Evolutionary conservation across 2,329 filamentous ascomycete genomes (phyloP).

Genomic region (Pochonia chlamydosporia): DNA sequence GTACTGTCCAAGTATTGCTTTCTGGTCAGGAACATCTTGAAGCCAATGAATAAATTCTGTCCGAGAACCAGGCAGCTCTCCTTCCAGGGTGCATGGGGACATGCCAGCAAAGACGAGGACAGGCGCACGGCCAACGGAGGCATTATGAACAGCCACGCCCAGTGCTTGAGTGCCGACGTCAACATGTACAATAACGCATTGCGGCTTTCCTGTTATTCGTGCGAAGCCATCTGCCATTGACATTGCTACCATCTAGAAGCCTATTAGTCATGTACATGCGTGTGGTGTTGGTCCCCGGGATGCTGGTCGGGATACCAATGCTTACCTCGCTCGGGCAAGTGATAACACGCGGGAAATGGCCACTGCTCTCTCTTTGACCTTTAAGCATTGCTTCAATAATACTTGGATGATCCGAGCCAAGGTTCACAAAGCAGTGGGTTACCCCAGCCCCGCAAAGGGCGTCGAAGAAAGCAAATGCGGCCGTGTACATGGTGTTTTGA

Average conservation of each 20-base stretch:
- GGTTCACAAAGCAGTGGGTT: slow-evolving; percentile 56
- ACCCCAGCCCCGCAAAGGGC: slow-evolving; percentile 66
- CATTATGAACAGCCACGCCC: slow-evolving; percentile 69
- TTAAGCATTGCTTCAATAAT: slow-evolving; percentile 79
- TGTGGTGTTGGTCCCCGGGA: not conserved
- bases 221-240: slow-evolving; percentile 81
- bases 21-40: slow-evolving; percentile 72
- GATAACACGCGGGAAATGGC: slow-evolving; percentile 64
- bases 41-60: slow-evolving; percentile 80
- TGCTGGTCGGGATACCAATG: not conserved
- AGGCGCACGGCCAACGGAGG: slow-evolving; percentile 62
- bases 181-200: slow-evolving; percentile 70
- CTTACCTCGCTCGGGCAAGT: slow-evolving; percentile 77
- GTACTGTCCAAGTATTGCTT: slow-evolving; percentile 70
- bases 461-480: slow-evolving; percentile 79
- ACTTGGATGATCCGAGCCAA: slow-evolving; percentile 66
- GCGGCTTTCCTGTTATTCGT: slow-evolving; percentile 59
- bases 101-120: slow-evolving; percentile 71
- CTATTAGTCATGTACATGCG: not conserved
- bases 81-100: slow-evolving; percentile 66
- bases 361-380: slow-evolving; percentile 60
- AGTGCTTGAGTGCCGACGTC: slow-evolving; percentile 70
- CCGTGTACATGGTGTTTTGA: slow-evolving; percentile 54
- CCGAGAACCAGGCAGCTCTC: slow-evolving; percentile 63
- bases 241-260: slow-evolving; percentile 74